Conservation (phyloP, 1,284 basidiomycete species). For the Psilocybe mexicana region DNA sequence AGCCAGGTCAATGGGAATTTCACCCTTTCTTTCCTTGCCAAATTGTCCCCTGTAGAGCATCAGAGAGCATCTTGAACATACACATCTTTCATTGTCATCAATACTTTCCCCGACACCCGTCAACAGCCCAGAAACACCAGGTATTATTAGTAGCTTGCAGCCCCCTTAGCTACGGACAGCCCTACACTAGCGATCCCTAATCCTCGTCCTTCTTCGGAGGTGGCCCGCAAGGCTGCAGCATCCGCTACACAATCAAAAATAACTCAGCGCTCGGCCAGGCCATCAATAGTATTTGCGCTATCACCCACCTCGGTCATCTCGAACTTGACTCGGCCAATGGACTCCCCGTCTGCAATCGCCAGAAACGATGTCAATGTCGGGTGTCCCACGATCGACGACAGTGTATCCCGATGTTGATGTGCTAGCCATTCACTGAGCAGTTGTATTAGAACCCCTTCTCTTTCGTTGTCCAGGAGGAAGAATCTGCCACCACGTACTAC, state of each 20-base stretch:
- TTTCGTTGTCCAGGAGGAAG: neutral
- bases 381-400: conserved; percentile 91
- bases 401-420: conserved; percentile 95
- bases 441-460: neutral
- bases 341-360: conserved; percentile 92
- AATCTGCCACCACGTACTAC: conserved; percentile 62
- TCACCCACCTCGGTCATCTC: conserved; percentile 89
- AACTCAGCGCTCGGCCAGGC: conserved; percentile 3
- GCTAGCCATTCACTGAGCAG: conserved; percentile 91
- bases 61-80: neutral
- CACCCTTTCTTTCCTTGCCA: neutral
- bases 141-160: conserved; percentile 3
- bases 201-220: conserved; percentile 94
- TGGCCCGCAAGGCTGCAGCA: conserved; percentile 98
- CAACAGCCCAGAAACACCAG: conserved; percentile 5
- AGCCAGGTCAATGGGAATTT: neutral
- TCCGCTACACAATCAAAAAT: conserved; percentile 56
- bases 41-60: neutral
- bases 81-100: neutral
- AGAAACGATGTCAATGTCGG: conserved; percentile 84
- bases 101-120: neutral
- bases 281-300: neutral
- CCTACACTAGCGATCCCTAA: conserved; percentile 23
- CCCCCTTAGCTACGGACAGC: conserved; percentile 1
- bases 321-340: conserved; percentile 87